These are phyloP conservation scores for Ascochyta clinopodiicola DNA, from an alignment of 2,329 filamentous ascomycete species.

Conservation along the genomic window DNA sequence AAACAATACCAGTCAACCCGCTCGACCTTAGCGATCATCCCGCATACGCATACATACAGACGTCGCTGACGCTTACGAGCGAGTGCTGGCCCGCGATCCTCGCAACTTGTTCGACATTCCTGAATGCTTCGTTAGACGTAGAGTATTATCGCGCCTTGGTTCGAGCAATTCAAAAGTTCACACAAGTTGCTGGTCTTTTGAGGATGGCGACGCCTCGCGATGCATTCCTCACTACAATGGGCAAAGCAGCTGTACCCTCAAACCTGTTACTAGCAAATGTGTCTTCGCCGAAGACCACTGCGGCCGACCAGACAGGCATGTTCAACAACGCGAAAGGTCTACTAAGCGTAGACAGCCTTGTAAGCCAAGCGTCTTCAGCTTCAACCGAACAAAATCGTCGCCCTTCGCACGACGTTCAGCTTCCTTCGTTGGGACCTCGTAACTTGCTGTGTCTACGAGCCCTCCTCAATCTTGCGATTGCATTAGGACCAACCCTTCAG, in stretches of 20 bases:
- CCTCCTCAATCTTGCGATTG: slow-evolving; percentile 93
- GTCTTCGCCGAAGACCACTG: slow-evolving; percentile 47
- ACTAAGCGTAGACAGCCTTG: slow-evolving; percentile 74
- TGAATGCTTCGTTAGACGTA: slow-evolving; percentile 88
- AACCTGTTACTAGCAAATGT: slow-evolving; percentile 62
- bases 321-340: slow-evolving; percentile 75
- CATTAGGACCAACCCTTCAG: slow-evolving; percentile 84
- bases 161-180: slow-evolving; percentile 90
- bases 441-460: slow-evolving; percentile 91
- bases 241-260: slow-evolving; percentile 89
- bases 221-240: slow-evolving; percentile 91
- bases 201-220: slow-evolving; percentile 86
- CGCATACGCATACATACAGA: slow-evolving; percentile 72
- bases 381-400: slow-evolving; percentile 65
- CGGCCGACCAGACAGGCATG: slow-evolving; percentile 63
- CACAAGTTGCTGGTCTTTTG: slow-evolving; percentile 90
- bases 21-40: slow-evolving; percentile 76
- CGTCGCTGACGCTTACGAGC: slow-evolving; percentile 82
- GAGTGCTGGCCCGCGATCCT: slow-evolving; percentile 95
- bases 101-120: slow-evolving; percentile 92
- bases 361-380: slow-evolving; percentile 62
- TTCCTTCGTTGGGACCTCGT: slow-evolving; percentile 74
- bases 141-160: slow-evolving; percentile 94
- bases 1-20: slow-evolving; percentile 84
- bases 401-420: slow-evolving; percentile 58